phyloP scores from a whole-genome alignment of 78 protist genomes.

The Dictyostelium intermedium region DNA sequence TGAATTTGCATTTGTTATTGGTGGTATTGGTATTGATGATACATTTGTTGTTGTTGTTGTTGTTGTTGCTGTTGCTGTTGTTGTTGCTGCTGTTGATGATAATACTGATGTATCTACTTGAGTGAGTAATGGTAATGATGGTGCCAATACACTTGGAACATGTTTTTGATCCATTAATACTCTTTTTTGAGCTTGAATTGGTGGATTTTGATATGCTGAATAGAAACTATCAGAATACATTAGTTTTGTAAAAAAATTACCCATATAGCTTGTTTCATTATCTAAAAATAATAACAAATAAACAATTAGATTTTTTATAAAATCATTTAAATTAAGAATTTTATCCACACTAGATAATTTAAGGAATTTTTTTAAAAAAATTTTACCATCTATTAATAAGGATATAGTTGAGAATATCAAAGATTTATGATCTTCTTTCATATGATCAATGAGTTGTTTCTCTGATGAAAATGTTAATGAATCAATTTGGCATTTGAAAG shows the following conservation, averaged over 20 bases:
- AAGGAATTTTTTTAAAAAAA: too few species aligned
- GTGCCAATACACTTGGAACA: slow-evolving; percentile 56
- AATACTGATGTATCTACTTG: neutral
- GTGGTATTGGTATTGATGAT: neutral
- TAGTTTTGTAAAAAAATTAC: slow-evolving; percentile 65
- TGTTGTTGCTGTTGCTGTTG: neutral
- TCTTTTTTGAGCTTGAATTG: neutral
- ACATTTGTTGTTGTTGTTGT: neutral
- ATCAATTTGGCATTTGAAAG: slow-evolving; percentile 59
- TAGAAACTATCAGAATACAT: slow-evolving; percentile 75
- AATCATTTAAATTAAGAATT: too few species aligned
- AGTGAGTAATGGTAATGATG: slow-evolving; percentile 24
- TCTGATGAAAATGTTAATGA: neutral
- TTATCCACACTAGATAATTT: too few species aligned
- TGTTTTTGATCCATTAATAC: neutral
- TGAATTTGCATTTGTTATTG: neutral
- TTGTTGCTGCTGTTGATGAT: neutral
- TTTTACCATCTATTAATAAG: slow-evolving; percentile 45
- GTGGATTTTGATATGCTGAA: slow-evolving; percentile 10
- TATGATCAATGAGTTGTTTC: slow-evolving; percentile 43
- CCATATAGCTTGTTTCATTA: slow-evolving; percentile 37
- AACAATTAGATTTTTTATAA: too few species aligned
- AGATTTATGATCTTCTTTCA: slow-evolving; percentile 34
- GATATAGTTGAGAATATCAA: slow-evolving; percentile 11
- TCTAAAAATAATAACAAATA: neutral